phyloP scores from a whole-genome alignment of 2,329 filamentous ascomycete species.

The Pseudogymnoascus sp. region DNA sequence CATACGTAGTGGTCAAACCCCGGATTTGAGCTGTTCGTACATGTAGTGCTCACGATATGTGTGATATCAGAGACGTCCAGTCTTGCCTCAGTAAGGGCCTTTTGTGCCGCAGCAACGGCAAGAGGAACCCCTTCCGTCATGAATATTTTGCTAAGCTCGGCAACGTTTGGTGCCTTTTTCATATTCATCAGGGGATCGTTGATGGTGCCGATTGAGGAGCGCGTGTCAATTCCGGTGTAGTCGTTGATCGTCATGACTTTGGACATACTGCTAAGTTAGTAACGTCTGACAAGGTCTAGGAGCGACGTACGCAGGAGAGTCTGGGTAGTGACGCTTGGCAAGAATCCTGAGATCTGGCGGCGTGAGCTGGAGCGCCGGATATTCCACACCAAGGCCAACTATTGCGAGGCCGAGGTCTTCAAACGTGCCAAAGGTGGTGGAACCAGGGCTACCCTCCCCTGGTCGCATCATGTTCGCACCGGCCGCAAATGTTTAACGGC shows the following conservation, averaged over 20 bases:
- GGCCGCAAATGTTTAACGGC: not conserved
- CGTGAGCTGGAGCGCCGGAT: slow-evolving; percentile 49
- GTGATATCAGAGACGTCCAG: slow-evolving; percentile 49
- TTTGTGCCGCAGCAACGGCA: slow-evolving; percentile 46
- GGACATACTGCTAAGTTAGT: slow-evolving; percentile 41
- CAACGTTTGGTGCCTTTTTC: slow-evolving; percentile 44
- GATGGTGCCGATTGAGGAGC: slow-evolving; percentile 53
- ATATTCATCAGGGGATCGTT: slow-evolving; percentile 57
- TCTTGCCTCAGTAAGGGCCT: slow-evolving; percentile 48
- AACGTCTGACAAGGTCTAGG: not conserved
- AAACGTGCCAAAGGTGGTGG: slow-evolving; percentile 15
- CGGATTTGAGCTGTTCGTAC: slow-evolving; percentile 62
- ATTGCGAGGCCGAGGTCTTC: slow-evolving; percentile 53
- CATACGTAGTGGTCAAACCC: slow-evolving; percentile 61
- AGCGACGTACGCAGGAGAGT: slow-evolving; percentile 48
- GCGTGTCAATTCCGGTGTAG: slow-evolving; percentile 56
- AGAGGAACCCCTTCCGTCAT: slow-evolving; percentile 51
- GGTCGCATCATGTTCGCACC: not conserved
- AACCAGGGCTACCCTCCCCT: not conserved
- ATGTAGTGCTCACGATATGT: slow-evolving; percentile 60
- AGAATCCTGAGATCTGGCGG: slow-evolving; percentile 45
- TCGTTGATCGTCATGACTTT: slow-evolving; percentile 58
- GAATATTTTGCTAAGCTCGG: slow-evolving; percentile 48
- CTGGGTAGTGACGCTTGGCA: slow-evolving; percentile 50
- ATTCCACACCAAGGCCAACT: slow-evolving; percentile 51